phyloP scores from a whole-genome alignment of 768 basidiomycete species.

The Naematelia encephala region DNA sequence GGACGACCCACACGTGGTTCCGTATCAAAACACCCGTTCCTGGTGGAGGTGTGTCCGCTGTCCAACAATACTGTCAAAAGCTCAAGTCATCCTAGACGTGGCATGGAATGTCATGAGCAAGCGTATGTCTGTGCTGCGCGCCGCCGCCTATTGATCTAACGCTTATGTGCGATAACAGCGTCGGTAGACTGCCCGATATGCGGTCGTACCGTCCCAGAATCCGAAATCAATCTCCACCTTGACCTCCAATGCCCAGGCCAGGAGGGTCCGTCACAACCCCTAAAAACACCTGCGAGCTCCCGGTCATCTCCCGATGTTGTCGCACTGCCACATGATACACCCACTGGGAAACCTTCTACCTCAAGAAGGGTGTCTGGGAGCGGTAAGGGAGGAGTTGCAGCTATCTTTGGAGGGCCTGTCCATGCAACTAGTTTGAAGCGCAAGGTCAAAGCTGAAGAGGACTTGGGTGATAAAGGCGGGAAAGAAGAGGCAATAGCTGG shows the following conservation, averaged over 20 bases:
- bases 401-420: constrained; percentile 8
- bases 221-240: constrained; percentile 41
- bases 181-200: constrained; percentile 37
- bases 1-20: too few species aligned
- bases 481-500: not conserved
- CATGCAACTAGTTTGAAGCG: not conserved
- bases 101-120: too few species aligned
- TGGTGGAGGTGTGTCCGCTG: too few species aligned
- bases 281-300: constrained; percentile 1
- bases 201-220: constrained; percentile 12
- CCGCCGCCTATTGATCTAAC: too few species aligned
- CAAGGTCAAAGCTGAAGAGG: not conserved
- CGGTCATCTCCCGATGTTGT: not conserved
- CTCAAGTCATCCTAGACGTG: too few species aligned
- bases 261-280: constrained; percentile 7
- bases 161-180: too few species aligned
- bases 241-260: constrained; percentile 34
- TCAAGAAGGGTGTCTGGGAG: not conserved
- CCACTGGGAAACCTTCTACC: not conserved
- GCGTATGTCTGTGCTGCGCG: too few species aligned
- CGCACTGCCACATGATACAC: not conserved
- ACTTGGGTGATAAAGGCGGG: not conserved
- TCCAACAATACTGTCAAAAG: too few species aligned
- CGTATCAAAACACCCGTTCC: too few species aligned
- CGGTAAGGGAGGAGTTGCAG: constrained; percentile 5